Evolutionary conservation across 257 asterid species (phyloP).

Genomic region (Jaltomata sinuosa): DNA sequence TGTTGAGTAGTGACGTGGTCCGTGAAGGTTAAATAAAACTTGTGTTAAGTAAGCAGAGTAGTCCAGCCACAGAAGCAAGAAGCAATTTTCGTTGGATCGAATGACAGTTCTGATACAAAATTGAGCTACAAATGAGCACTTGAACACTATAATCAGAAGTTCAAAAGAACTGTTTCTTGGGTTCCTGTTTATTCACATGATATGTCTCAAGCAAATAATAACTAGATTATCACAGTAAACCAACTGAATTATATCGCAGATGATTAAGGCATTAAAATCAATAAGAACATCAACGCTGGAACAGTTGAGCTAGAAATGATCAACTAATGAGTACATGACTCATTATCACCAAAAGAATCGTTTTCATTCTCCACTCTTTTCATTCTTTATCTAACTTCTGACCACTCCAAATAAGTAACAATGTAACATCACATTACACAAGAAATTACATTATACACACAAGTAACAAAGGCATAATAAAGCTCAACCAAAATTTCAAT

Average conservation of each 20-base stretch:
- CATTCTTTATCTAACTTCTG: neutral
- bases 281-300: neutral
- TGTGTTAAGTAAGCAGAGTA: too few relatives aligned
- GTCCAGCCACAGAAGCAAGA: too few relatives aligned
- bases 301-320: neutral
- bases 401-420: neutral
- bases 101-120: too few relatives aligned
- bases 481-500: neutral
- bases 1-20: too few relatives aligned
- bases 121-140: too few relatives aligned
- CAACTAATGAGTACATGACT: neutral
- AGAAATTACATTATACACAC: neutral
- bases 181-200: neutral
- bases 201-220: neutral
- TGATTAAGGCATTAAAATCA: neutral
- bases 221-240: neutral
- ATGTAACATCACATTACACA: neutral
- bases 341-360: neutral
- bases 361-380: neutral
- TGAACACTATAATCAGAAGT: neutral
- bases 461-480: neutral
- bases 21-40: too few relatives aligned
- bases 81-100: too few relatives aligned
- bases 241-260: neutral
- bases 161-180: neutral